Percentiles rank a stretch among this genome's conserved stretches.
Conservation (phyloP, 2,329 filamentous ascomycete genomes). For the Colletotrichum limetticola region DNA sequence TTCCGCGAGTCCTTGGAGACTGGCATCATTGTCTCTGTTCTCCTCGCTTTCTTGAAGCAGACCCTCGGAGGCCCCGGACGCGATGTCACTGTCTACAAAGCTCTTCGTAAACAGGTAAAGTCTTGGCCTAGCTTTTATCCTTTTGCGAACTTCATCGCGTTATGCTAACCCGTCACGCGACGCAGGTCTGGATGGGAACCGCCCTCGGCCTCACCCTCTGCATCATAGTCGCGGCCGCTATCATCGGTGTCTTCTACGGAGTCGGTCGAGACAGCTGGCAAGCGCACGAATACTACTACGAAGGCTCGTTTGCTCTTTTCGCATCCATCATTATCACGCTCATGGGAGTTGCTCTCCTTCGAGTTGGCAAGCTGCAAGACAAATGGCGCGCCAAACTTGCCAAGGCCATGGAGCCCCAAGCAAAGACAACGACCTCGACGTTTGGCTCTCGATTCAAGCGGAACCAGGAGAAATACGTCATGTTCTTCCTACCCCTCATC, state of each 20-base stretch:
- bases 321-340: conserved; percentile 84
- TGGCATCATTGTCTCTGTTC: conserved; percentile 84
- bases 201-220: conserved; percentile 68
- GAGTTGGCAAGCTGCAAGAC: conserved; percentile 83
- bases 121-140: neutral
- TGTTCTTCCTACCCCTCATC: conserved; percentile 88
- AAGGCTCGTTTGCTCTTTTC: conserved; percentile 82
- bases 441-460: conserved; percentile 62
- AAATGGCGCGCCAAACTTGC: conserved; percentile 90
- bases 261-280: conserved; percentile 75
- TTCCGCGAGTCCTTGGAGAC: conserved; percentile 89
- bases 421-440: conserved; percentile 53
- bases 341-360: conserved; percentile 83
- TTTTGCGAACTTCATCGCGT: neutral
- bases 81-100: conserved; percentile 73
- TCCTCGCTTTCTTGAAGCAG: conserved; percentile 87
- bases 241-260: conserved; percentile 77
- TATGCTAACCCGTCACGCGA: neutral
- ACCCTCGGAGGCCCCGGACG: conserved; percentile 73
- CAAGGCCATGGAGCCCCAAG: conserved; percentile 68
- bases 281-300: conserved; percentile 79
- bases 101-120: conserved; percentile 69
- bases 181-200: conserved; percentile 71
- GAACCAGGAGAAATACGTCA: conserved; percentile 81
- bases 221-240: conserved; percentile 68